These are phyloP conservation scores for Solanum neorickii DNA, from an alignment of 257 asterid genomes.

Conservation along the genomic window DNA sequence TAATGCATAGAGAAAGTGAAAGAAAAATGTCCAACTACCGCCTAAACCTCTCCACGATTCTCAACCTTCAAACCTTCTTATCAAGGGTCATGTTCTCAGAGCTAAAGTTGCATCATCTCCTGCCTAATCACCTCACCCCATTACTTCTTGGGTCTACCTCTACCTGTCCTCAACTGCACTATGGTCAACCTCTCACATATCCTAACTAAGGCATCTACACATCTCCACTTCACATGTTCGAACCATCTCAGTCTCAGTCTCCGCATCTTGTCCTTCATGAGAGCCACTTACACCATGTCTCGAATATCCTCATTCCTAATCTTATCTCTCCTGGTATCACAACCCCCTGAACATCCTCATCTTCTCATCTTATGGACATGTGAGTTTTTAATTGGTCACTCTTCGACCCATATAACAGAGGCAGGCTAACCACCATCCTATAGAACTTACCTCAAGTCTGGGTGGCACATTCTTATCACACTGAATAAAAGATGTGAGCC, in stretches of 20 bases:
- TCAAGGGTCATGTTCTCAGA: neutral
- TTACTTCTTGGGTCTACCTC: neutral
- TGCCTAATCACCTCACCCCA: neutral
- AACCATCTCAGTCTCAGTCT: neutral
- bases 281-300: neutral
- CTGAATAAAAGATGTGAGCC: neutral
- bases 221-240: neutral
- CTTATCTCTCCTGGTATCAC: neutral
- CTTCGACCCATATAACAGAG: neutral
- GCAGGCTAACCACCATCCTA: neutral
- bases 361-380: neutral
- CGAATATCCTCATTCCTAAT: neutral
- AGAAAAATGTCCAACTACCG: neutral
- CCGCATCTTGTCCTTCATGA: neutral
- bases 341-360: neutral
- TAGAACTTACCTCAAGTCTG: neutral
- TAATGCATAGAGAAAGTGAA: neutral
- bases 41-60: neutral
- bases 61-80: neutral
- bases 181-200: neutral
- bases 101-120: neutral
- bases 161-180: neutral
- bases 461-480: neutral
- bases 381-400: neutral
- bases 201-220: neutral